Evolutionary conservation across 2,329 filamentous ascomycete species (phyloP).

Genomic region (Helminthosporium solani): DNA sequence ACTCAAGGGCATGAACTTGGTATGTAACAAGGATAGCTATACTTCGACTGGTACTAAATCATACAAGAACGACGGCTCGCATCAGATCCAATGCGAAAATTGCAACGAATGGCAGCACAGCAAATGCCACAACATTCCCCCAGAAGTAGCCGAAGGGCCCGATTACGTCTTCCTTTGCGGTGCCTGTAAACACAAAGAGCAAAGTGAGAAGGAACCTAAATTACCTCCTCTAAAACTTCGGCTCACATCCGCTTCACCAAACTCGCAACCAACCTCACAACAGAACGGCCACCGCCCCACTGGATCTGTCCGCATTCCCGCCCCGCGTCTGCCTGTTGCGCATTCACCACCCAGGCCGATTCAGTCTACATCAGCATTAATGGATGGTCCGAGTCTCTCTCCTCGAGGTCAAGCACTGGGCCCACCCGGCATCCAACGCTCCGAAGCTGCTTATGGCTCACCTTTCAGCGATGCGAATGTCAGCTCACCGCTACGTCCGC

Average conservation of each 20-base stretch:
- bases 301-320: conserved; percentile 22
- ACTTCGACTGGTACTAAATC: conserved; percentile 15
- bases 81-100: conserved; percentile 89
- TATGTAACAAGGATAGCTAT: conserved; percentile 31
- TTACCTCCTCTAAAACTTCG: conserved; percentile 62
- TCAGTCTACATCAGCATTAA: conserved; percentile 32
- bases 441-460: conserved; percentile 40
- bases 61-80: conserved; percentile 78
- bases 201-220: conserved; percentile 63
- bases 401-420: conserved; percentile 48
- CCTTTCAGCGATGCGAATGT: conserved; percentile 28
- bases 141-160: conserved; percentile 82
- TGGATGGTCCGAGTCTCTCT: conserved; percentile 47
- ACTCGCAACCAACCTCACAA: conserved; percentile 14
- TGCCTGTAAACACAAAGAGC: conserved; percentile 70
- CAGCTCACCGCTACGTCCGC: conserved; percentile 29
- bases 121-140: conserved; percentile 79
- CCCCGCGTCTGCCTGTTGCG: conserved; percentile 11
- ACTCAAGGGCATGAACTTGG: conserved; percentile 77
- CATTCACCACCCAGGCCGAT: conserved; percentile 21
- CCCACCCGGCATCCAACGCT: conserved; percentile 44
- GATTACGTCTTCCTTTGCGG: conserved; percentile 87
- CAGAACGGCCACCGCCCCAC: conserved; percentile 20
- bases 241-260: conserved; percentile 53
- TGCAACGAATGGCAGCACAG: conserved; percentile 98